Conservation (phyloP, 805 yeast genomes). For the Torulaspora maleeae region DNA sequence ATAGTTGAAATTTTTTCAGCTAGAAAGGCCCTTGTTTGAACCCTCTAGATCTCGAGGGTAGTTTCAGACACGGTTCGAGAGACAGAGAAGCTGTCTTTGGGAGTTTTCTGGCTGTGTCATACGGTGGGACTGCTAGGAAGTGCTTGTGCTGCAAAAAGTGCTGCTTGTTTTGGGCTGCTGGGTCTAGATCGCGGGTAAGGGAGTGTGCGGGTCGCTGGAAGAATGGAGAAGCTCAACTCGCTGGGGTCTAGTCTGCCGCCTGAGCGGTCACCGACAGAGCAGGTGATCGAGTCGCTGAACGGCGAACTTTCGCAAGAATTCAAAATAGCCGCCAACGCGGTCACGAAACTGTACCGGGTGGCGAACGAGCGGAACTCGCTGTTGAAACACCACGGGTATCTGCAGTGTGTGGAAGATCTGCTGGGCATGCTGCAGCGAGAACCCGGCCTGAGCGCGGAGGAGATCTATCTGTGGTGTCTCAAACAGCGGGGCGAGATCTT, state of each 20-base stretch:
- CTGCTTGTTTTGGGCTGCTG: no score
- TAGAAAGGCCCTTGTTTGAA: neutral
- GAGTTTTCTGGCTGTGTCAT: no score
- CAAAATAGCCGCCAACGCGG: conserved; percentile 68
- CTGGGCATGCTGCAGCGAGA: conserved; percentile 34
- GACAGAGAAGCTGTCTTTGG: no score
- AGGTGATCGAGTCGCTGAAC: conserved; percentile 36
- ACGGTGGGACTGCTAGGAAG: no score
- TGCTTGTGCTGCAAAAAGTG: no score
- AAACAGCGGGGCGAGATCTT: conserved; percentile 21
- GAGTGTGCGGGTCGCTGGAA: neutral
- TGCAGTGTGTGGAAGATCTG: conserved; percentile 58
- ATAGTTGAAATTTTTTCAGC: conserved; percentile 1
- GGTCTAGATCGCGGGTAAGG: no score
- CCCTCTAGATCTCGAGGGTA: neutral
- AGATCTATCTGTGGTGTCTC: conserved; percentile 27
- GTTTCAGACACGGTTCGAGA: no score
- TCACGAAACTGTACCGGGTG: conserved; percentile 60
- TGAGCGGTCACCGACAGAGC: conserved; percentile 31
- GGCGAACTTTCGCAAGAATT: conserved; percentile 57
- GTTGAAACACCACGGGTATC: conserved; percentile 53
- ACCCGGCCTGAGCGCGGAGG: conserved; percentile 16
- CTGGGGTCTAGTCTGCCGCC: conserved; percentile 31
- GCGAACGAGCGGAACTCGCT: conserved; percentile 51
- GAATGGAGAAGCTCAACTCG: conserved; percentile 26